phyloP scores from a whole-genome alignment of 164 flowering plant species.

The Vitis riparia region DNA sequence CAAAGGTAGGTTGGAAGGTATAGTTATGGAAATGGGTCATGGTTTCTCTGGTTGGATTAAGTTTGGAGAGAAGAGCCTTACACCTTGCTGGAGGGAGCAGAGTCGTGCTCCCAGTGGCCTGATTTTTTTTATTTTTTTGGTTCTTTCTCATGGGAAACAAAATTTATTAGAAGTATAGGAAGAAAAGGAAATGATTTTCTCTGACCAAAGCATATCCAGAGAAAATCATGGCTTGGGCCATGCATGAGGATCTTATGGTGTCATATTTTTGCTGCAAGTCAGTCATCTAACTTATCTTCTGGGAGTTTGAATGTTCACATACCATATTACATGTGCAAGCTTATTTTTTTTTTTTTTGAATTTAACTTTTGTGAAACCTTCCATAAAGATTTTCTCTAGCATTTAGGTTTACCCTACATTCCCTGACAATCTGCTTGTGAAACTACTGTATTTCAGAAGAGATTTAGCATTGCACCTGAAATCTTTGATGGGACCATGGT shows the following conservation, averaged over 20 bases:
- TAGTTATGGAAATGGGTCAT: too few species aligned
- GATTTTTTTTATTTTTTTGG: too few species aligned
- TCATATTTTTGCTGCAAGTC: not conserved
- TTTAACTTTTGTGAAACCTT: not conserved
- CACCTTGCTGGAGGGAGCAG: too few species aligned
- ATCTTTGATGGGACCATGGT: slow-evolving; percentile 98
- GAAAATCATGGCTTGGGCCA: not conserved
- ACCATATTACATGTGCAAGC: not conserved
- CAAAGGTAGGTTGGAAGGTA: too few species aligned
- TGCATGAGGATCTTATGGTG: not conserved
- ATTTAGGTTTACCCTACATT: not conserved
- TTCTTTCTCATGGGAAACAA: too few species aligned
- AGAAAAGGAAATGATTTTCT: too few species aligned
- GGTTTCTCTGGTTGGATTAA: too few species aligned
- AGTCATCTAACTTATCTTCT: not conserved
- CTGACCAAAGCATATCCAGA: too few species aligned
- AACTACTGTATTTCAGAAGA: slow-evolving; percentile 49
- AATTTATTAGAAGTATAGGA: too few species aligned
- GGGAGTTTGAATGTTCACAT: not conserved
- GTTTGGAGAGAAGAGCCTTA: too few species aligned
- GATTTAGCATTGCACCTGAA: slow-evolving; percentile 94
- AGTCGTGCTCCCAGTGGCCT: too few species aligned
- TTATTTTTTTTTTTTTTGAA: not conserved
- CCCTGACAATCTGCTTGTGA: slow-evolving; percentile 2
- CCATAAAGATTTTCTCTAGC: not conserved